Evolutionary conservation across 2,329 filamentous ascomycete species (phyloP).

Genomic region (Aureobasidium subglaciale): DNA sequence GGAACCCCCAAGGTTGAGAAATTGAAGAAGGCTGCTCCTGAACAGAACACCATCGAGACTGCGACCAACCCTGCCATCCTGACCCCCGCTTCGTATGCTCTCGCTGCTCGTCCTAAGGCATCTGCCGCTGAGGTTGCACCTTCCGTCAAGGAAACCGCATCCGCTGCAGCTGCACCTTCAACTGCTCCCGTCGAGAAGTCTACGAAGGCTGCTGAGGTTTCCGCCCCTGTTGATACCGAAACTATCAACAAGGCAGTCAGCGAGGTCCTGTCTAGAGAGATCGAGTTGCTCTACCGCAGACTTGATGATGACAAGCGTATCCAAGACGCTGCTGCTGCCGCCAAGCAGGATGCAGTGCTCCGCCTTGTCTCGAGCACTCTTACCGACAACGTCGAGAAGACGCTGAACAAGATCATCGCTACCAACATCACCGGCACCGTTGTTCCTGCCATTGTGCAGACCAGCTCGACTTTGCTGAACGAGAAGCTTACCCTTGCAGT

Average conservation of each 20-base stretch:
- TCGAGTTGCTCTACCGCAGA: constrained; percentile 51
- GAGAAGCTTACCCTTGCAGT: constrained; percentile 65
- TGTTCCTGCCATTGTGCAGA: constrained; percentile 64
- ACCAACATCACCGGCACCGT: constrained; percentile 68
- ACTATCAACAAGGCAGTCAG: constrained; percentile 12
- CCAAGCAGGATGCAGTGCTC: constrained; percentile 64
- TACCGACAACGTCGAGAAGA: constrained; percentile 66
- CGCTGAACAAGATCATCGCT: constrained; percentile 68
- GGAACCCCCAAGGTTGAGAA: constrained; percentile 18
- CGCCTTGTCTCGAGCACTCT: constrained; percentile 62
- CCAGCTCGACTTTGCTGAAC: constrained; percentile 61
- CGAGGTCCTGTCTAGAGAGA: constrained; percentile 30
- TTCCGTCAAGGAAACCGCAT: background rate
- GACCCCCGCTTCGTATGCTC: constrained; percentile 35
- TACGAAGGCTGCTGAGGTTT: constrained; percentile 10
- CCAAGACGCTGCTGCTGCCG: constrained; percentile 54
- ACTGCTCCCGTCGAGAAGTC: constrained; percentile 7
- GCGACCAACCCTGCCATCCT: constrained; percentile 26
- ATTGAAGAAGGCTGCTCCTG: constrained; percentile 14
- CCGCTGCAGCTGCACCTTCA: background rate
- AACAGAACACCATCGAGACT: background rate
- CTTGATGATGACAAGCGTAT: constrained; percentile 63
- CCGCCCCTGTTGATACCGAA: constrained; percentile 19
- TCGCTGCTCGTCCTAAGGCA: constrained; percentile 28
- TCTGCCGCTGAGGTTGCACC: background rate